Conservation (phyloP, 768 basidiomycete species). For the Termitomyces sp. region DNA sequence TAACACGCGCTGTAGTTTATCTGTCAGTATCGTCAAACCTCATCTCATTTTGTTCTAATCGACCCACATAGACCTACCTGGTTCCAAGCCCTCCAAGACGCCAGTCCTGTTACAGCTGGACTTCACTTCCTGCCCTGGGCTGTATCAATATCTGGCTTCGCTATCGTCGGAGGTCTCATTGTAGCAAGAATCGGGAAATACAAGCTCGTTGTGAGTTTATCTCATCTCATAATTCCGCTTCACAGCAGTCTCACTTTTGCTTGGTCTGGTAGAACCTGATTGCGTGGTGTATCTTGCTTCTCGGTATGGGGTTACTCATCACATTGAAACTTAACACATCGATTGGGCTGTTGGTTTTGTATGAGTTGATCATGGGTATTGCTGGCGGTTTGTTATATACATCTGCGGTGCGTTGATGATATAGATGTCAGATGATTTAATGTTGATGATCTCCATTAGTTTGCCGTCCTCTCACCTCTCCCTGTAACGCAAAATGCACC, state of each 20-base stretch:
- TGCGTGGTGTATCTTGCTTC: constrained; percentile 26
- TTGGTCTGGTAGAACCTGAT: constrained; percentile 1
- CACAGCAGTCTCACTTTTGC: neutral
- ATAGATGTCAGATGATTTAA: neutral
- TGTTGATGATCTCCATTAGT: constrained; percentile 18
- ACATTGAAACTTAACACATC: constrained; percentile 25
- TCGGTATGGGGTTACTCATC: constrained; percentile 36
- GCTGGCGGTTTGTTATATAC: constrained; percentile 15
- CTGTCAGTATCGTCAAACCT: neutral
- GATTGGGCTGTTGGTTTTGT: constrained; percentile 14
- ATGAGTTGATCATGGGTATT: constrained; percentile 9
- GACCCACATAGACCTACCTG: constrained; percentile 4
- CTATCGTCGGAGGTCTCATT: constrained; percentile 34
- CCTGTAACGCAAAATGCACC: constrained; percentile 37
- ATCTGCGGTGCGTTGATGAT: constrained; percentile 1
- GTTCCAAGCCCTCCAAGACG: constrained; percentile 38
- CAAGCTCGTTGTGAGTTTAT: constrained; percentile 23
- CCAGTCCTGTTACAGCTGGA: constrained; percentile 33
- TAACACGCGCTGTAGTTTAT: neutral
- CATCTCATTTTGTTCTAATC: neutral
- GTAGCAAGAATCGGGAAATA: constrained; percentile 24
- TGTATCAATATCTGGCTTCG: constrained; percentile 33
- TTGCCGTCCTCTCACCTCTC: constrained; percentile 49
- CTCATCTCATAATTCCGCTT: constrained; percentile 7
- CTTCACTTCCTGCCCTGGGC: constrained; percentile 32